Percentiles rank a stretch among this genome's conserved stretches.
These are phyloP conservation scores for Didymosphaeria variabile DNA, from an alignment of 2,329 filamentous ascomycete species.

Conservation along the genomic window DNA sequence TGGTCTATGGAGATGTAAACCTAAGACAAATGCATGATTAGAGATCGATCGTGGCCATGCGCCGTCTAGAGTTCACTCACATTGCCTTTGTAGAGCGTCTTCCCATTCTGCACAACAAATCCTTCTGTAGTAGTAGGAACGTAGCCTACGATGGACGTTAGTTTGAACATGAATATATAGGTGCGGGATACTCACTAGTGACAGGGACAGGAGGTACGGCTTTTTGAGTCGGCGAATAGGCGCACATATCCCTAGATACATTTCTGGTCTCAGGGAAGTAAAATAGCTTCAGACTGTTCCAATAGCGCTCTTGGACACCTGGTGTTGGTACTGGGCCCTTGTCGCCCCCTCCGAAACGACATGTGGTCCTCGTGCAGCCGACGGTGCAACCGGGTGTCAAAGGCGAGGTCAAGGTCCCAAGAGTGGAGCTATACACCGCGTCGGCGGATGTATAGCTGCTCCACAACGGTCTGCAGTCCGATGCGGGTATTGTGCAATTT, in stretches of 20 bases:
- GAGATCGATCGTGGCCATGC: background rate
- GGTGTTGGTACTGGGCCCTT: conserved; percentile 2
- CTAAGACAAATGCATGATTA: background rate
- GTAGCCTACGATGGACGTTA: background rate
- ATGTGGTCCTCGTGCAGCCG: conserved; percentile 6
- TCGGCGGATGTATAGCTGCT: conserved; percentile 3
- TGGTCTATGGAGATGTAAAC: conserved; percentile 9
- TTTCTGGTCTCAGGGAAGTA: conserved; percentile 11
- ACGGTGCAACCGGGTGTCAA: conserved; percentile 6
- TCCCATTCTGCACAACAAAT: conserved; percentile 4
- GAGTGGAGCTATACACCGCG: background rate
- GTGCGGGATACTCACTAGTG: background rate
- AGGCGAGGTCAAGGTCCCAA: background rate
- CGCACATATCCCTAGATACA: conserved; percentile 13
- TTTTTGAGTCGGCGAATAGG: background rate
- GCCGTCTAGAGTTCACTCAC: background rate
- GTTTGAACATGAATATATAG: background rate
- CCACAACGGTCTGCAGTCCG: conserved; percentile 6
- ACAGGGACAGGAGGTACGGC: background rate
- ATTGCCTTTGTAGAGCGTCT: conserved; percentile 12
- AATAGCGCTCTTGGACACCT: conserved; percentile 6
- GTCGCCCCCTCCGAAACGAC: conserved; percentile 9
- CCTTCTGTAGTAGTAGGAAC: conserved; percentile 14
- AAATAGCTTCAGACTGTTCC: conserved; percentile 4
- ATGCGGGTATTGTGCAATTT: conserved; percentile 11